phyloP scores from a whole-genome alignment of 768 basidiomycete genomes.

The Xanthoconium stramineum region DNA sequence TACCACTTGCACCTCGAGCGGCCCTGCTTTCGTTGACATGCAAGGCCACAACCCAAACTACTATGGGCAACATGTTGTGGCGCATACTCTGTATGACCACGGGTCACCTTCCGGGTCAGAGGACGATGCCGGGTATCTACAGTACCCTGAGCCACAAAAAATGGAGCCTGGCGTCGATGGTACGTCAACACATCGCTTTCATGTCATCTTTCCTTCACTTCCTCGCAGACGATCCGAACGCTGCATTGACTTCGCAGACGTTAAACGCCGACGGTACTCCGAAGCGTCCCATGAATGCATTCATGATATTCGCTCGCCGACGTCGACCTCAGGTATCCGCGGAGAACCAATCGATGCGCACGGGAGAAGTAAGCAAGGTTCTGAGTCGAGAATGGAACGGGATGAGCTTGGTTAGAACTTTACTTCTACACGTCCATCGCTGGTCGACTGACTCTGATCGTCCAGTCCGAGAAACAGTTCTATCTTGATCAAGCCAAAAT shows the following conservation, averaged over 20 bases:
- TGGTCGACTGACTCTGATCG: slow-evolving; percentile 15
- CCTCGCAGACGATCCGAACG: slow-evolving; percentile 37
- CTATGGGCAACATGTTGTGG: slow-evolving; percentile 20
- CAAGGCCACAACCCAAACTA: slow-evolving; percentile 25
- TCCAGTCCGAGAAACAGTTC: slow-evolving; percentile 77
- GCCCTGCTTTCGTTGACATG: slow-evolving; percentile 22
- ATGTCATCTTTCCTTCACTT: slow-evolving; percentile 13
- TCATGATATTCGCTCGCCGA: slow-evolving; percentile 88
- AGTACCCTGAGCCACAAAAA: slow-evolving; percentile 36
- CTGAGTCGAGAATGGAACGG: slow-evolving; percentile 82
- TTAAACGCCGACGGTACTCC: slow-evolving; percentile 86
- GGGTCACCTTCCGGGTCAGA: slow-evolving; percentile 58
- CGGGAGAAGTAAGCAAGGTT: slow-evolving; percentile 87
- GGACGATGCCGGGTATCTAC: slow-evolving; percentile 40
- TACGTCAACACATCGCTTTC: slow-evolving; percentile 20
- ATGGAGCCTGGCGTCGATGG: slow-evolving; percentile 47
- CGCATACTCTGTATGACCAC: slow-evolving; percentile 39
- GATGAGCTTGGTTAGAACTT: slow-evolving; percentile 63
- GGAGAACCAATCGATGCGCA: slow-evolving; percentile 87
- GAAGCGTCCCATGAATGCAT: slow-evolving; percentile 90
- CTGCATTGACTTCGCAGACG: slow-evolving; percentile 67
- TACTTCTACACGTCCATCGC: background rate
- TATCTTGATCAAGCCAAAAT: slow-evolving; percentile 85
- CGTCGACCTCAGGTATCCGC: slow-evolving; percentile 80
- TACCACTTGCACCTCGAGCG: background rate